These are phyloP conservation scores for Aegle marmelos DNA, from an alignment of 345 rosid genomes.

Conservation along the genomic window DNA sequence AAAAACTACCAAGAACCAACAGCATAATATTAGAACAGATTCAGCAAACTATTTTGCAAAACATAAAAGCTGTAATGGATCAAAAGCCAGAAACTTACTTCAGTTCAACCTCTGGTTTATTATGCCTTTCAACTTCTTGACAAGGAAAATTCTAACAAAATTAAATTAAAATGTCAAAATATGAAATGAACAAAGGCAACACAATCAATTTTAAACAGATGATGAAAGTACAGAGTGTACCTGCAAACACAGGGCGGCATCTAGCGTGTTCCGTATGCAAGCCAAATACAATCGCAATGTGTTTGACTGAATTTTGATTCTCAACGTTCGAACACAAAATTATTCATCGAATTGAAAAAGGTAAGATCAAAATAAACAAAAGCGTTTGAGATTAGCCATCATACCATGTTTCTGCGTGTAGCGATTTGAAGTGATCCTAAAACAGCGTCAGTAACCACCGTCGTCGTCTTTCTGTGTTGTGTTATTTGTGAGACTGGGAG, in stretches of 20 bases:
- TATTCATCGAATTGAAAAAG: neutral
- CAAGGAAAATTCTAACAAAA: slow-evolving; percentile 85
- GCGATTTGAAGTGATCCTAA: neutral
- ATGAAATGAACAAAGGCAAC: slow-evolving; percentile 14
- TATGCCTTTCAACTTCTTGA: slow-evolving; percentile 99
- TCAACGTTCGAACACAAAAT: neutral
- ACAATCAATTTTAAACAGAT: neutral
- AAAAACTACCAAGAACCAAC: neutral
- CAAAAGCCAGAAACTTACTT: slow-evolving; percentile 54
- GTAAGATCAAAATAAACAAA: neutral
- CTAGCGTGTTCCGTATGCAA: slow-evolving; percentile 87
- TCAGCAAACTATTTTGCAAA: neutral
- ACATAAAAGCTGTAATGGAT: neutral
- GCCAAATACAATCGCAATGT: slow-evolving; percentile 72
- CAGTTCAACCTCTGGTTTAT: slow-evolving; percentile 98
- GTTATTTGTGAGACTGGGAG: neutral
- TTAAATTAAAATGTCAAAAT: neutral
- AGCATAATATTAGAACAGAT: neutral
- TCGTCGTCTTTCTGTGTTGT: neutral
- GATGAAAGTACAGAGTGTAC: slow-evolving; percentile 21
- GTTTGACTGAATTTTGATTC: slow-evolving; percentile 45
- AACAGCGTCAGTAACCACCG: neutral
- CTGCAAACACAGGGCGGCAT: slow-evolving; percentile 96
- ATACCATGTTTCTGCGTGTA: neutral
- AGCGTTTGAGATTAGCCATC: neutral